These are phyloP conservation scores for Ceratobasidium theobromae DNA, from an alignment of 1,284 basidiomycete genomes.

Conservation along the genomic window DNA sequence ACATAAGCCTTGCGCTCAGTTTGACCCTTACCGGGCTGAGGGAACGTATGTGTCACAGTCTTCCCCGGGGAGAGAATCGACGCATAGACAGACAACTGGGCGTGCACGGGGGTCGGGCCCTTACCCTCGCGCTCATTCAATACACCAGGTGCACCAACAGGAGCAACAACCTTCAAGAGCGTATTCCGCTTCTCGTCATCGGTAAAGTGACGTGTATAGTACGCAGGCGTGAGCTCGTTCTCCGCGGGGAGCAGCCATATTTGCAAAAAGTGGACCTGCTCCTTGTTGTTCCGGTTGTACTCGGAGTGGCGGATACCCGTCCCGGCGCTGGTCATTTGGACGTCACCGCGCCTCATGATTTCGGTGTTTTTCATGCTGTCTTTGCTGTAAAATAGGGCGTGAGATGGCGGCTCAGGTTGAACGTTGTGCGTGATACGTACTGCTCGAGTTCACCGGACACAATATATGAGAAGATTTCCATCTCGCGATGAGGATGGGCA, in stretches of 20 bases:
- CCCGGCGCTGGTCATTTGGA: slow-evolving; percentile 90
- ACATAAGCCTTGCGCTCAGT: slow-evolving; percentile 33
- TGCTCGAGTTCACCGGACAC: slow-evolving; percentile 77
- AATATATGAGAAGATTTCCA: slow-evolving; percentile 91
- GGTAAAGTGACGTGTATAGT: slow-evolving; percentile 81
- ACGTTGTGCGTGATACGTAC: slow-evolving; percentile 48
- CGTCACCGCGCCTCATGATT: slow-evolving; percentile 79
- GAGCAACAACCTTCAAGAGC: slow-evolving; percentile 71
- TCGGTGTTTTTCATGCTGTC: slow-evolving; percentile 91
- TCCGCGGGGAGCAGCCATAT: slow-evolving; percentile 79
- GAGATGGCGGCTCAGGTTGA: background rate
- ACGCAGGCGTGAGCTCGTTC: slow-evolving; percentile 63
- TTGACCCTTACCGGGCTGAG: slow-evolving; percentile 33
- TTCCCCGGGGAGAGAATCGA: slow-evolving; percentile 61
- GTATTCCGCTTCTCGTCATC: slow-evolving; percentile 79
- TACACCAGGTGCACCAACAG: slow-evolving; percentile 59
- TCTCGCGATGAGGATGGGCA: slow-evolving; percentile 79
- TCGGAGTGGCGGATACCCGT: slow-evolving; percentile 86
- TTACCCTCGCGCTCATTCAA: slow-evolving; percentile 59
- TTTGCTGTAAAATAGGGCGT: slow-evolving; percentile 50
- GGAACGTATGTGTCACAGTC: slow-evolving; percentile 55
- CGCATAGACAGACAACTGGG: slow-evolving; percentile 62
- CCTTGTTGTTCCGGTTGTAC: slow-evolving; percentile 35
- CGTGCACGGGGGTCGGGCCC: slow-evolving; percentile 72
- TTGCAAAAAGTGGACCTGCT: slow-evolving; percentile 75